phyloP scores from a whole-genome alignment of 345 rosid genomes.

The Eucalyptus regnans region DNA sequence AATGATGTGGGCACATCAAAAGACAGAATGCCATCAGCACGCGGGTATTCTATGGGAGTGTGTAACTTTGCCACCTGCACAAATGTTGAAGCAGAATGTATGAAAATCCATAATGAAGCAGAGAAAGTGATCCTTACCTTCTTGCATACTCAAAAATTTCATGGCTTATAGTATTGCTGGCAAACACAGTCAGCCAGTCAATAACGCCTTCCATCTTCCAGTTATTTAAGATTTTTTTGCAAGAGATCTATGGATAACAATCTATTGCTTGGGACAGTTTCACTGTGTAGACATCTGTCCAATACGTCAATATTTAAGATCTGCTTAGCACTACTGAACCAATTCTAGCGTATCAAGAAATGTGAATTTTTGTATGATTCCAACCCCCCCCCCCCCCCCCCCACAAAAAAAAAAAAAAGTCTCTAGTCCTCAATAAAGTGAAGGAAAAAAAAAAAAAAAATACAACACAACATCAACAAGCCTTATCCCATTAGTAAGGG shows the following conservation, averaged over 20 bases:
- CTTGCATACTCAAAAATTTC: background rate
- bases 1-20: slow-evolving; percentile 86
- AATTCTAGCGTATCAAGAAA: background rate
- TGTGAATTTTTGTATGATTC: background rate
- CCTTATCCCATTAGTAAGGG: background rate
- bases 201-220: background rate
- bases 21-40: slow-evolving; percentile 80
- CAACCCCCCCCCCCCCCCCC: background rate
- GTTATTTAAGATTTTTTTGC: background rate
- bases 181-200: background rate
- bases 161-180: background rate
- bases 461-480: background rate
- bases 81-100: background rate
- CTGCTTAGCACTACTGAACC: background rate
- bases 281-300: background rate
- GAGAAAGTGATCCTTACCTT: background rate
- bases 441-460: background rate
- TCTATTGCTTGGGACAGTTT: background rate
- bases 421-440: background rate
- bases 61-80: slow-evolving; percentile 56
- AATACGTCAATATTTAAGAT: background rate
- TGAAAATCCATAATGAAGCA: background rate
- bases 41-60: slow-evolving; percentile 61
- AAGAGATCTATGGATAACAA: background rate
- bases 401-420: too few species aligned